A percentile compares a stretch with the other conserved stretches of the same genome.
Evolutionary conservation across 2,329 filamentous ascomycete species (phyloP).

Genomic region (Plenodomus lindquistii): DNA sequence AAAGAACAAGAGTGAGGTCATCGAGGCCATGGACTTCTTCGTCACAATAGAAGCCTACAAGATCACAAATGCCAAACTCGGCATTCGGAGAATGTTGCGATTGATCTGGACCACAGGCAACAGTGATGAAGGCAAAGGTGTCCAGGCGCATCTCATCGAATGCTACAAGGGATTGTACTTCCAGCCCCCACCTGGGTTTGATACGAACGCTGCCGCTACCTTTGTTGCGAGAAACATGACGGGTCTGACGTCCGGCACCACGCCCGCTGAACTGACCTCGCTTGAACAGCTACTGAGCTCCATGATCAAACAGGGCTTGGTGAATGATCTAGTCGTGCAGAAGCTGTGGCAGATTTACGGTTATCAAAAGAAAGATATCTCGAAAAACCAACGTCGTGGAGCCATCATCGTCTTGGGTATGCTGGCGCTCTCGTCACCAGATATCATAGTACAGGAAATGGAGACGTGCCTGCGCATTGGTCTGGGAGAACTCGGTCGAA

Average conservation of each 20-base stretch:
- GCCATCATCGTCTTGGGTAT: slow-evolving; percentile 97
- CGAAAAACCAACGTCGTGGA: slow-evolving; percentile 83
- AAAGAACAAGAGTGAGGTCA: slow-evolving; percentile 97
- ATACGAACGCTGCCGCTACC: slow-evolving; percentile 85
- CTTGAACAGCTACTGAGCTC: slow-evolving; percentile 92
- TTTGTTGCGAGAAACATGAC: slow-evolving; percentile 99
- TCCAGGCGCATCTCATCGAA: slow-evolving; percentile 94
- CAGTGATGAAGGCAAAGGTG: slow-evolving; percentile 97
- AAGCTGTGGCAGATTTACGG: slow-evolving; percentile 99
- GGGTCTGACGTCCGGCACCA: slow-evolving; percentile 93
- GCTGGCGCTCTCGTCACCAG: slow-evolving; percentile 88
- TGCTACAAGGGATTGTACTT: slow-evolving; percentile 97
- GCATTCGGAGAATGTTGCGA: slow-evolving; percentile 92
- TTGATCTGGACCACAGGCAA: slow-evolving; percentile 99
- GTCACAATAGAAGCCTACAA: slow-evolving; percentile 95
- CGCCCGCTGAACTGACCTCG: slow-evolving; percentile 91
- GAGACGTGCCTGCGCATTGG: slow-evolving; percentile 92
- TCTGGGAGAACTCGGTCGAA: slow-evolving; percentile 76
- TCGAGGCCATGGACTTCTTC: slow-evolving; percentile 99
- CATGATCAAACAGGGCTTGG: slow-evolving; percentile 93
- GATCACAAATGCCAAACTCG: slow-evolving; percentile 87
- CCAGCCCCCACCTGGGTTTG: slow-evolving; percentile 87
- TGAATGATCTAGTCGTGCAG: slow-evolving; percentile 81
- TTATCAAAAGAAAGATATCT: slow-evolving; percentile 86
- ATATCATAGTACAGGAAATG: slow-evolving; percentile 93